Conservation (phyloP, 352 stramenopile species). For the Globisporangium emineosum region DNA sequence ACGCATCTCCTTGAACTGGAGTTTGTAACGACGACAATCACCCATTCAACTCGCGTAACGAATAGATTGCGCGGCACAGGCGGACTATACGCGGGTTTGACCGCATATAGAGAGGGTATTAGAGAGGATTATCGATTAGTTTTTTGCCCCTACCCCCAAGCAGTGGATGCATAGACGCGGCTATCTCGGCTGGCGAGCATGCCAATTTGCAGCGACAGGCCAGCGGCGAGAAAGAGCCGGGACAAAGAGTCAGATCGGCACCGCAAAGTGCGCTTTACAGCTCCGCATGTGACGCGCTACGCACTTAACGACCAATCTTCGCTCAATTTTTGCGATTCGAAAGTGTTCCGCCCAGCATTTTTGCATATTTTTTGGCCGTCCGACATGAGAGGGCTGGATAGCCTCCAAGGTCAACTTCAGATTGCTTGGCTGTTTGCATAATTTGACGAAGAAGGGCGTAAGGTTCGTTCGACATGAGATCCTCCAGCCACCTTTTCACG, state of each 20-base stretch:
- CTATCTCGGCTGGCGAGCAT: not conserved
- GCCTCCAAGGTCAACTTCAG: constrained; percentile 9
- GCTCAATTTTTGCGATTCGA: not conserved
- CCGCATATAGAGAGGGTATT: not conserved
- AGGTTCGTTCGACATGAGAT: not conserved
- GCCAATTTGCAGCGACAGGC: constrained; percentile 5
- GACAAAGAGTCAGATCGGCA: constrained; percentile 4
- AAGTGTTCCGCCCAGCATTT: not conserved
- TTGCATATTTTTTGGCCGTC: not conserved
- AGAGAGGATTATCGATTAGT: not conserved
- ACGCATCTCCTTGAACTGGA: not conserved
- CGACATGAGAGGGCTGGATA: not conserved
- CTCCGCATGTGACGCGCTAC: not conserved
- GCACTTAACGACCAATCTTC: constrained; percentile 4
- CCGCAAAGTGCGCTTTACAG: not conserved
- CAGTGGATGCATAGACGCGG: not conserved
- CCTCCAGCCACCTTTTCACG: not conserved
- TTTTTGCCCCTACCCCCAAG: not conserved
- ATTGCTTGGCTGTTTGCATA: constrained; percentile 3
- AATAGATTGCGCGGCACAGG: not conserved
- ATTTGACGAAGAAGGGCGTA: too few species aligned
- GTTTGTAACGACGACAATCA: not conserved
- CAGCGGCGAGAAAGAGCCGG: not conserved
- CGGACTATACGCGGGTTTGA: not conserved
- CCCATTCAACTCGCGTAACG: constrained; percentile 1